phyloP scores from a whole-genome alignment of 768 basidiomycete species.

The Pulveroboletus sp. region DNA sequence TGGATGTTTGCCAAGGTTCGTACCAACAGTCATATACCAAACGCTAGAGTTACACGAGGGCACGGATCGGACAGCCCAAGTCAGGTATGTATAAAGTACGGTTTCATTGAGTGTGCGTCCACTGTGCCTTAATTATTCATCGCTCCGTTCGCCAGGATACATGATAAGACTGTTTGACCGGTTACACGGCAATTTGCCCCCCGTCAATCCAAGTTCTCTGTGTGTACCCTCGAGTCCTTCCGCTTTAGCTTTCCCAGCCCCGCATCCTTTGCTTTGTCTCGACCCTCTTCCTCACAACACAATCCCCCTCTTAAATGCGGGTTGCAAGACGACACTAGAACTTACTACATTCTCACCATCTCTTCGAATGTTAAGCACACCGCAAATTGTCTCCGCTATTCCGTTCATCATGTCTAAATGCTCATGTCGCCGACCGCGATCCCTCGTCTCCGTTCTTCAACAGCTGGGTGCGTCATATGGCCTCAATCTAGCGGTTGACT shows the following conservation, averaged over 20 bases:
- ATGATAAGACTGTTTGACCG: neutral
- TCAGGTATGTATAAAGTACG: conserved; percentile 20
- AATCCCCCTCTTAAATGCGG: conserved; percentile 12
- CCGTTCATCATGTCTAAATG: conserved; percentile 38
- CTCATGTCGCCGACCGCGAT: conserved; percentile 33
- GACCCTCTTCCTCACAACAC: conserved; percentile 11
- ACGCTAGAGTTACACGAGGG: neutral
- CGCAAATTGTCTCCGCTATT: conserved; percentile 39
- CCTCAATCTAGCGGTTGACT: conserved; percentile 28
- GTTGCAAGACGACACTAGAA: conserved; percentile 25
- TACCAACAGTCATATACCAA: neutral
- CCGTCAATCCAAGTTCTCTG: conserved; percentile 5
- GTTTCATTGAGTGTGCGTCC: neutral
- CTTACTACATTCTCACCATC: conserved; percentile 38
- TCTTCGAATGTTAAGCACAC: conserved; percentile 31
- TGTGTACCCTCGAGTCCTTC: conserved; percentile 7
- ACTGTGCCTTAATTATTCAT: neutral
- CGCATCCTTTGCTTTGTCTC: conserved; percentile 20
- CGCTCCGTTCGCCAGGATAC: neutral
- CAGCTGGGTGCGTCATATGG: conserved; percentile 27
- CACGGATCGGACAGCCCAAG: conserved; percentile 5
- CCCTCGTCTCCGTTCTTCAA: conserved; percentile 36
- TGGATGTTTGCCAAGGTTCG: conserved; percentile 22
- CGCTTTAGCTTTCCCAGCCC: conserved; percentile 3
- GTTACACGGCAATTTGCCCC: neutral